A percentile compares a stretch with the other conserved stretches of the same genome.
phyloP scores from a whole-genome alignment of 169 alveolate species.

The Plasmodium knowlesi region DNA sequence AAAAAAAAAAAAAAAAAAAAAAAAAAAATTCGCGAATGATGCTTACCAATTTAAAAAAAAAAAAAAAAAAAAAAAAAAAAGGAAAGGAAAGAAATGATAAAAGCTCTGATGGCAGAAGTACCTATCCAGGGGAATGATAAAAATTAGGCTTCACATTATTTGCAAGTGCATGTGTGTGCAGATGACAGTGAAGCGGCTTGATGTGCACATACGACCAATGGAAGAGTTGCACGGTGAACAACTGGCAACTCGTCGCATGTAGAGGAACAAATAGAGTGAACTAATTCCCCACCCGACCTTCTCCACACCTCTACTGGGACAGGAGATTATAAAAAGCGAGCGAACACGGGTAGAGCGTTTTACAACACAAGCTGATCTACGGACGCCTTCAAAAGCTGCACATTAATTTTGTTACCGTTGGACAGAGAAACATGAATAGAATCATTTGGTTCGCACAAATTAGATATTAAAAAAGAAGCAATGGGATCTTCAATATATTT shows the following conservation, averaged over 20 bases:
- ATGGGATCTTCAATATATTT: conserved; percentile 66
- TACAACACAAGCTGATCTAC: not conserved
- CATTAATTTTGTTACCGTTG: conserved; percentile 18
- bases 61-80: not conserved
- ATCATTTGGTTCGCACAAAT: conserved; percentile 62
- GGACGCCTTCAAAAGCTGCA: conserved; percentile 18
- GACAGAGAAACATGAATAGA: conserved; percentile 25
- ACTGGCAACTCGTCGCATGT: not conserved
- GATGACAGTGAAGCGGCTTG: not conserved
- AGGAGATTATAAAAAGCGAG: not conserved
- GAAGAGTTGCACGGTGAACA: not conserved
- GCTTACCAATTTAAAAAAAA: not conserved
- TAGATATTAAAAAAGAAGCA: conserved; percentile 55
- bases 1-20: not conserved
- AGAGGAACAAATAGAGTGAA: not conserved
- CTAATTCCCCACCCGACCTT: not conserved
- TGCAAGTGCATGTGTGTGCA: not conserved
- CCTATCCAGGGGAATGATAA: not conserved
- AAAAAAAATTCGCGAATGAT: not conserved
- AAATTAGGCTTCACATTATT: not conserved
- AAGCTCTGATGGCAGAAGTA: not conserved
- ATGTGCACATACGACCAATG: not conserved
- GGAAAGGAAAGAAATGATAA: not conserved
- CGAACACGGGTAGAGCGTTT: not conserved
- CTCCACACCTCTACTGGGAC: not conserved